Evolutionary conservation across 345 rosid genomes (phyloP), one percentile per base, ranked within the genome.

Genomic region (Camelina neglecta): DNA sequence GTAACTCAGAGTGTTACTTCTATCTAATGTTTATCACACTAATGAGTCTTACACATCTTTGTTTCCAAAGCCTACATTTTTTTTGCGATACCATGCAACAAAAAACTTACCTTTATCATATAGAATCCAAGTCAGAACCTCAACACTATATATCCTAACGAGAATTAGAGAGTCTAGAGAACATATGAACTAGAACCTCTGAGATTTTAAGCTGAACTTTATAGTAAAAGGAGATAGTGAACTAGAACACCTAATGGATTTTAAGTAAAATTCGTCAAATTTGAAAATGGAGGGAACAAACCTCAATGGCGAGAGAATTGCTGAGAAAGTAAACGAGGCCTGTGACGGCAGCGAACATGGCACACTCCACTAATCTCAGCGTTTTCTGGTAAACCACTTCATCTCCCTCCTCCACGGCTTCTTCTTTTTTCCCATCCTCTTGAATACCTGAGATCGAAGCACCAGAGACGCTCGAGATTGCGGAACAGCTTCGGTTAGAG

Each of bases 231-330:
- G 31, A 29, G 31, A 29, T 4, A 29, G 31, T 68, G 23, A 38
- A 39, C 11, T 23, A 13, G 23, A 23, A 39, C 42, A 3, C 10
- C 42, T 39, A 11, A 39, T 29, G 5, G 11, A 39, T 39, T 38
- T 3, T 38, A 38, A 38, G 9, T 38, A 8, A 38, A 38, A 10
- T 36, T 36, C 10, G 39, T 35, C 4, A 35, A 35, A 35, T 2
- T 36, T 58, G 6, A 21, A 58, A 51, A 67, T 2, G 65, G 38
- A 11, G 41, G 61, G 29, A 26, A 47, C 45, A 18, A 75, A 91
- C 98, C 97, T 94, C 98, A 71, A 94, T 84, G 23, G 92, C 84
- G 61, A 94, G 93, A 62, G 96, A 91, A 81, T 88, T 92, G 91
- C 98, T 92, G 86, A 89, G 85, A 72, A 94, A 89, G 64, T 92